Evolutionary conservation across 352 stramenopile genomes (phyloP), one percentile per base, ranked within the genome.

Genomic region (Phytophthora vignae): DNA sequence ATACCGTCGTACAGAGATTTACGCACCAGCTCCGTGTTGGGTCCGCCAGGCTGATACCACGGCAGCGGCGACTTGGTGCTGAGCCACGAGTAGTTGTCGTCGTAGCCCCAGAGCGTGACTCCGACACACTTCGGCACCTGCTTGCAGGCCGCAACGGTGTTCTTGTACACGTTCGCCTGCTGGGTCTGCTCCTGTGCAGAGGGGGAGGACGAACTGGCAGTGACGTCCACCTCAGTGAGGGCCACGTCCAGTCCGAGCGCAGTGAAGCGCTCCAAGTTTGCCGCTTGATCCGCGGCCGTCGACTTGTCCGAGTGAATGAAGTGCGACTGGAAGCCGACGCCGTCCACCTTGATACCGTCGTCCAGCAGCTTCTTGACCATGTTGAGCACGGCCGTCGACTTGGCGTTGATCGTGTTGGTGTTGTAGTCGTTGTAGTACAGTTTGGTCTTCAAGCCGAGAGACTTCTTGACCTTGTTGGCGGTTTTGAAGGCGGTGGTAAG

Each of bases 391-490:
- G 64, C 71, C 2, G 72, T 79, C 22, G 73, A 79, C 59, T 79
- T 76, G 59, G 54, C 62, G 58, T 74, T 79, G 33, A 79, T 60
- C 11, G 58, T 74, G 48, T 79, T 68, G 2, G 63, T 79, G 68
- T 76, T 79, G 62, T 76, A 76, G 57, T 76, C 69, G 44, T 76
- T 76, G 63, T 76, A 76, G 69, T 76, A 76, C 44, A 76, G 19
- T 25, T 76, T 76, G 12, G 63, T 69, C 29, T 67, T 76, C 3
- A 79, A 55, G 5, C 62, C 62, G 1, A 76, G 68, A 27, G 52
- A 65, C 27, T 79, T 70, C 54, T 79, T 79, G 49, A 79, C 68
- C 0, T 58, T 29, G 42, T 55, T 71, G 4, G 72, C 72, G 9
- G 72, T 76, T 55, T 71, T 79, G 54, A 79, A 79, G 8, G 72